Evolutionary conservation across 768 basidiomycete genomes (phyloP).

Genomic region (Kwoniella dejecticola): DNA sequence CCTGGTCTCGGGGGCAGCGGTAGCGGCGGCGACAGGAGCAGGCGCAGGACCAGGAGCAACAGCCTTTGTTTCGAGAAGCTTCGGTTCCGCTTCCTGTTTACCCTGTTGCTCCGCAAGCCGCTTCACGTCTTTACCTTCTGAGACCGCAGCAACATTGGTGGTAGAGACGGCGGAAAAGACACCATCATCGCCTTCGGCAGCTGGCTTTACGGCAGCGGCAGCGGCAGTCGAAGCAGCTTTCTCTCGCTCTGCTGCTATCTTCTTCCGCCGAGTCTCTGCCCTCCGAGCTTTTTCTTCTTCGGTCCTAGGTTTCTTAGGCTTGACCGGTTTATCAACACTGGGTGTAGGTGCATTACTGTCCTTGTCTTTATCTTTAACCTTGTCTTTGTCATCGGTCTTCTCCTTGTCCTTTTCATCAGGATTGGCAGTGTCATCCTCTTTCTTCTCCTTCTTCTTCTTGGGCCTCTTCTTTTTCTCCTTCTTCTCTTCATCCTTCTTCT

Average conservation of each 20-base stretch:
- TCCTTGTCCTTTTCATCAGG: slow-evolving; percentile 7
- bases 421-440: no score
- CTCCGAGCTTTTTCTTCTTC: slow-evolving; percentile 22
- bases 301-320: slow-evolving; percentile 19
- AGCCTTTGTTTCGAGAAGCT: background rate
- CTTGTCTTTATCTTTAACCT: slow-evolving; percentile 11
- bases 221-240: slow-evolving; percentile 13
- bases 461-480: slow-evolving; percentile 12
- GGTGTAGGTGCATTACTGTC: background rate
- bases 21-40: background rate
- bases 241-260: slow-evolving; percentile 10
- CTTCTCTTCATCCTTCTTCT: slow-evolving; percentile 9
- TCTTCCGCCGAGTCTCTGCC: slow-evolving; percentile 16
- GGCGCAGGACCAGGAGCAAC: background rate
- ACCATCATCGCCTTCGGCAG: background rate
- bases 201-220: background rate
- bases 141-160: background rate
- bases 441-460: slow-evolving; percentile 5
- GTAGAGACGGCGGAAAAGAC: slow-evolving; percentile 15
- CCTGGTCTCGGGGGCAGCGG: slow-evolving; percentile 8
- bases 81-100: background rate
- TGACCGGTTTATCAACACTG: slow-evolving; percentile 13
- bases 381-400: slow-evolving; percentile 10
- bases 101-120: background rate
- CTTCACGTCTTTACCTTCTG: background rate